A percentile compares a stretch with the other conserved stretches of the same genome.
These are phyloP conservation scores for Xylariaceae sp. DNA, from an alignment of 2,329 filamentous ascomycete species.

Conservation along the genomic window DNA sequence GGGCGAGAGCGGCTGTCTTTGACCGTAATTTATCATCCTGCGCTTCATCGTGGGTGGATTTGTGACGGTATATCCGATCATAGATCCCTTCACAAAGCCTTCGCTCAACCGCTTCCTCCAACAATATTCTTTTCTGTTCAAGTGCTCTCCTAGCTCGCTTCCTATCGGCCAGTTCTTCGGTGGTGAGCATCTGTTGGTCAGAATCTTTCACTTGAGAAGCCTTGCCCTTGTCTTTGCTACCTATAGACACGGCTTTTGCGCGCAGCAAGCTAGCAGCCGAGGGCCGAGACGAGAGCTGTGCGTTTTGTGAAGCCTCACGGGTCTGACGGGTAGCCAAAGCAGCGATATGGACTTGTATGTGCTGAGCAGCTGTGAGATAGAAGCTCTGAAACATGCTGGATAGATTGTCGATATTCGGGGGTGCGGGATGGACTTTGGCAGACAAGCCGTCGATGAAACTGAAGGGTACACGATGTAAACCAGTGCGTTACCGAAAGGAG, in stretches of 20 bases:
- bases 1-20: constrained; percentile 81
- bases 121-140: constrained; percentile 69
- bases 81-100: constrained; percentile 84
- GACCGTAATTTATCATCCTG: constrained; percentile 92
- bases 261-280: constrained; percentile 57
- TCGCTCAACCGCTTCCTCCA: constrained; percentile 91
- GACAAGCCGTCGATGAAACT: constrained; percentile 90
- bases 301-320: constrained; percentile 60
- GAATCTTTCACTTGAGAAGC: constrained; percentile 39
- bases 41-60: constrained; percentile 88
- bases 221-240: constrained; percentile 51
- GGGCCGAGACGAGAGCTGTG: constrained; percentile 53
- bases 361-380: constrained; percentile 74
- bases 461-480: constrained; percentile 1
- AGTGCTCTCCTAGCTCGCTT: constrained; percentile 75
- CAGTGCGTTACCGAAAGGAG: no score
- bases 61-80: constrained; percentile 84
- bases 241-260: constrained; percentile 53
- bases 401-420: constrained; percentile 78
- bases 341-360: constrained; percentile 84
- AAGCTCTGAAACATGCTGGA: constrained; percentile 93
- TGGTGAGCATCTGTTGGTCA: constrained; percentile 84
- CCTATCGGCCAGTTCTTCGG: constrained; percentile 76
- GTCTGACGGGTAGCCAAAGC: constrained; percentile 72
- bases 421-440: constrained; percentile 80